phyloP scores from a whole-genome alignment of 371 early-diverging fungal genomes.

The Funneliformis caledonium region DNA sequence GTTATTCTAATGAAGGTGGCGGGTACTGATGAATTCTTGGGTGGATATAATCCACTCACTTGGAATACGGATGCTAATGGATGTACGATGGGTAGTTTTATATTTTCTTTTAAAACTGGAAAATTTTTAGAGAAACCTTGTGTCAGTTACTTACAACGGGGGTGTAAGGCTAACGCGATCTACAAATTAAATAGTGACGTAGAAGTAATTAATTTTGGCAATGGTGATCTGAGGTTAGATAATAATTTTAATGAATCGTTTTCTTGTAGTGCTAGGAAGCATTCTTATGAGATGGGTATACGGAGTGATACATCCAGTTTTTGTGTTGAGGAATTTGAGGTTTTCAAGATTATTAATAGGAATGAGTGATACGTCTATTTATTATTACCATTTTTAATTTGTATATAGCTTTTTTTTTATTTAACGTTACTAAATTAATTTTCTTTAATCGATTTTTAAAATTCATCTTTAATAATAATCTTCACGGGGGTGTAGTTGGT shows the following conservation, averaged over 20 bases:
- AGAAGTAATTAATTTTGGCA: background rate
- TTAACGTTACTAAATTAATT: too few relatives aligned
- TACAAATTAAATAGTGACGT: background rate
- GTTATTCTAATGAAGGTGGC: background rate
- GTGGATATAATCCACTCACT: slow-evolving; percentile 14
- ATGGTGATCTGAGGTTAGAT: background rate
- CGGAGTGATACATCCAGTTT: background rate
- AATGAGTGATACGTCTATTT: background rate
- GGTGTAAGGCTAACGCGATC: background rate
- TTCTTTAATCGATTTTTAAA: too few relatives aligned
- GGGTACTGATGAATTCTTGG: slow-evolving; percentile 7
- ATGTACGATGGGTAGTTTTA: background rate
- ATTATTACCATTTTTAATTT: too few relatives aligned
- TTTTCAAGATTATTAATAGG: background rate
- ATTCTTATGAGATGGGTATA: background rate
- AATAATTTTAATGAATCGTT: background rate
- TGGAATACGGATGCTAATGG: background rate
- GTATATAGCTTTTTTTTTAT: too few relatives aligned
- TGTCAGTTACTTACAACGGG: background rate
- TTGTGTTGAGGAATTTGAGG: background rate
- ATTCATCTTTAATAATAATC: too few relatives aligned
- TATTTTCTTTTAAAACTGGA: slow-evolving; percentile 1
- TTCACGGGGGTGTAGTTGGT: too few relatives aligned
- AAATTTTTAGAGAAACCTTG: background rate
- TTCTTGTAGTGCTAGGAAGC: background rate